phyloP scores from a whole-genome alignment of 129 eudicot species.

The Arctium minus region DNA sequence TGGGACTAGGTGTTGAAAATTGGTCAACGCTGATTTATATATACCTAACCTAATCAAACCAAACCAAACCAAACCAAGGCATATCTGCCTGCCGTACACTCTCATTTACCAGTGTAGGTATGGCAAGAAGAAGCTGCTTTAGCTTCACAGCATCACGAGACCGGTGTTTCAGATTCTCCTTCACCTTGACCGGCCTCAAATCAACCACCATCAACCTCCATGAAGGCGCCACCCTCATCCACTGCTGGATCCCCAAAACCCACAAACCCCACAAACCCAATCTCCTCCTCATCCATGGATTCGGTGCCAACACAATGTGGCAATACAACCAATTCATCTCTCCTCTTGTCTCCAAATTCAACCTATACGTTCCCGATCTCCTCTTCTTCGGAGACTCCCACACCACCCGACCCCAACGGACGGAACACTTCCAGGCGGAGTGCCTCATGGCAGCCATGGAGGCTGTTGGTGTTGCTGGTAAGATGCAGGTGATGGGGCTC shows the following conservation, averaged over 20 bases:
- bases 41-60: too few species aligned
- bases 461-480: constrained; percentile 25
- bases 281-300: constrained; percentile 60
- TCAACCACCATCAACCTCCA: constrained; percentile 58
- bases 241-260: constrained; percentile 66
- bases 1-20: too few species aligned
- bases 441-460: constrained; percentile 52
- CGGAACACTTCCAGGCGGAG: constrained; percentile 74
- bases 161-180: constrained; percentile 45
- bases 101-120: not conserved
- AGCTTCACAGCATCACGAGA: constrained; percentile 67
- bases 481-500: constrained; percentile 60
- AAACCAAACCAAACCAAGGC: too few species aligned
- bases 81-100: not conserved
- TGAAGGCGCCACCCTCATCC: constrained; percentile 61
- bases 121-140: constrained; percentile 43
- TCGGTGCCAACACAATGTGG: constrained; percentile 94
- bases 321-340: constrained; percentile 55
- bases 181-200: constrained; percentile 53
- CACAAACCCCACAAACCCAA: constrained; percentile 43
- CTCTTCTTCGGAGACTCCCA: constrained; percentile 73
- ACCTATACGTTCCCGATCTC: constrained; percentile 76
- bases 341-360: constrained; percentile 44
- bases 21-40: too few species aligned
- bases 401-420: constrained; percentile 56